Base-by-base conservation (phyloP, 208 protist genomes). In the Phytomonas francai region DNA sequence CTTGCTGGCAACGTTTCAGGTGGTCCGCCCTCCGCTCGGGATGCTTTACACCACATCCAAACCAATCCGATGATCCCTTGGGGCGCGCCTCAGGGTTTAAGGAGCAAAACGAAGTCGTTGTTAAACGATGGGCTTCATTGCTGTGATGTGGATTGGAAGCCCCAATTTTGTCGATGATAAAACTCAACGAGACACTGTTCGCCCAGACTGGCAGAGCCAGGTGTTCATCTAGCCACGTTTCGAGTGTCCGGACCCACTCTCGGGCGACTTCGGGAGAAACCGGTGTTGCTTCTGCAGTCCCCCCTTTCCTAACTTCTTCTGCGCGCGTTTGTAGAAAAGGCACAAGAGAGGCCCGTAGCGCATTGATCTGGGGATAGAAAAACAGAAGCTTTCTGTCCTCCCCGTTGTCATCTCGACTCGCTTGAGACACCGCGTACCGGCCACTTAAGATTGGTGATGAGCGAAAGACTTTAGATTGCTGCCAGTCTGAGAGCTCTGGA, bases 401-500 rank as follows among this genome's bases (percentile, higher is more conserved):
- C 2, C n/a, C 45, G 5, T 65, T 63, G 3, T 27, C 54, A 3
- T 25, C 27, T 2, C 22, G 61, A 2, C 16, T 45, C 3, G 30
- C 29, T 29, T 59, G 14, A 28, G 71, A 57, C 19, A 67, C 16
- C 12, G 12, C 32, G 73, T 86, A 94, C 27, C 67, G 65, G n/a
- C 88, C 88, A 57, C 78, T 83, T 29, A 94, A 68, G 28, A 78
- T 57, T 4, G 88, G 85, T 7, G 81, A 61, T 9, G 73, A 69
- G 58, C 83, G 82, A 68, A 89, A 95, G 30, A 95, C 74, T 54
- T 83, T 87, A 22, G 68, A 33, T 56, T 91, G 84, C 49, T 91
- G 85, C 87, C 89, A 95, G 60, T 95, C 89, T 9, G 83, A 76
- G 31, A 95, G 77, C 63, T 84, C 62, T 16, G 89, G 89, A 31